Conservation (phyloP, 495 filamentous ascomycete species). For the Hypomontagnella monticulosa region DNA sequence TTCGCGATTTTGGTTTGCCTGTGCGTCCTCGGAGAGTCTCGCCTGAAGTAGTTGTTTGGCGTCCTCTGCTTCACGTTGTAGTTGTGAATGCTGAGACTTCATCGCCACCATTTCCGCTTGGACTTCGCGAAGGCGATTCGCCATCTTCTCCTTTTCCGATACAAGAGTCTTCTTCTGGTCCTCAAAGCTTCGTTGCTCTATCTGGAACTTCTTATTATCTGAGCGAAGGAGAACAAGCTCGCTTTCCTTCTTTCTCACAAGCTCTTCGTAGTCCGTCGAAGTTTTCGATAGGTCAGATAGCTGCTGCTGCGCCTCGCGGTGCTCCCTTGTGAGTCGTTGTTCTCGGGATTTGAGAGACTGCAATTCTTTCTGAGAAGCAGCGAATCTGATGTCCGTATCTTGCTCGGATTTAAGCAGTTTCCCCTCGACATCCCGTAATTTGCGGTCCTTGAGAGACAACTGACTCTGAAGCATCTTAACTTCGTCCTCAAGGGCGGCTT, state of each 20-base stretch:
- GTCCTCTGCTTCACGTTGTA: constrained; percentile 89
- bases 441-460: constrained; percentile 86
- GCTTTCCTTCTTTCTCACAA: constrained; percentile 92
- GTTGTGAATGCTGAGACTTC: constrained; percentile 80
- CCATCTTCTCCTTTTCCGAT: constrained; percentile 81
- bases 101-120: constrained; percentile 89
- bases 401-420: constrained; percentile 88
- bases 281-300: constrained; percentile 88
- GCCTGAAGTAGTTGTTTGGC: constrained; percentile 87
- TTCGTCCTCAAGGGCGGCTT: constrained; percentile 79
- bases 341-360: constrained; percentile 74
- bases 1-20: constrained; percentile 84
- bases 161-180: constrained; percentile 74
- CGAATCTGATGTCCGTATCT: constrained; percentile 87
- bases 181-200: constrained; percentile 79
- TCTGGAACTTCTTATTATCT: constrained; percentile 80
- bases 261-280: constrained; percentile 92
- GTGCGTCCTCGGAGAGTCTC: constrained; percentile 86
- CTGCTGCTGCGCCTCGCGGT: constrained; percentile 84
- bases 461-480: constrained; percentile 94
- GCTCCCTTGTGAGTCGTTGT: constrained; percentile 80
- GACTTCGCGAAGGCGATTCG: constrained; percentile 79
- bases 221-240: constrained; percentile 85
- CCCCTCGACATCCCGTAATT: constrained; percentile 84
- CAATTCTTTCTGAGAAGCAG: constrained; percentile 82